Conservation (phyloP, 441 rosid genomes). For the Euphorbia celastroides region DNA sequence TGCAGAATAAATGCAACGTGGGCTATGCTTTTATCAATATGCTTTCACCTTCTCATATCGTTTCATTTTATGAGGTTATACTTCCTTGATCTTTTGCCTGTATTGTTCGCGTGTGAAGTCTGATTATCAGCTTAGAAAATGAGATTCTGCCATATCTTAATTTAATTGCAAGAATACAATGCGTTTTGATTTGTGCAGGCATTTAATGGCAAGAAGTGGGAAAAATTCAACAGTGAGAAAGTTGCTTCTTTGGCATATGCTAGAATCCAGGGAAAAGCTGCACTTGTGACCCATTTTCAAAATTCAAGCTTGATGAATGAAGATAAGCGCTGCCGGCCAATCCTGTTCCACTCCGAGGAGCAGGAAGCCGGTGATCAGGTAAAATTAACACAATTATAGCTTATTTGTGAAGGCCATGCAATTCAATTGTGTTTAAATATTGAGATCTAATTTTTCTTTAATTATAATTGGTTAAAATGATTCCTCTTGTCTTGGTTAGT, state of each 20-base stretch:
- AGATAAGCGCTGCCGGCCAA: constrained; percentile 98
- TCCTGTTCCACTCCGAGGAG: constrained; percentile 66
- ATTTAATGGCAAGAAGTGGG: constrained; percentile 98
- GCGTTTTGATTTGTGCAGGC: constrained; percentile 42
- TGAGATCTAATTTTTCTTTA: no score
- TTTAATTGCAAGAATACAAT: not conserved
- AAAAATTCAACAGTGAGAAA: constrained; percentile 98
- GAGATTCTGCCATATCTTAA: not conserved
- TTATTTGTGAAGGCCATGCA: not conserved
- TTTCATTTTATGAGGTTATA: constrained; percentile 81
- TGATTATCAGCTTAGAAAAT: not conserved
- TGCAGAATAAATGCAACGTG: constrained; percentile 99
- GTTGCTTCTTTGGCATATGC: constrained; percentile 98
- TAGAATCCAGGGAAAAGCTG: constrained; percentile 90
- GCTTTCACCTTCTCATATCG: constrained; percentile 76
- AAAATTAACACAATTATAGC: constrained; percentile 36
- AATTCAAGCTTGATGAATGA: constrained; percentile 99
- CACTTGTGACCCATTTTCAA: constrained; percentile 94
- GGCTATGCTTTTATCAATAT: constrained; percentile 99
- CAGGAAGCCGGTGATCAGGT: constrained; percentile 66
- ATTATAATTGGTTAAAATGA: not conserved
- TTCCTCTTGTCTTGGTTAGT: not conserved
- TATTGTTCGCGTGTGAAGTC: not conserved
- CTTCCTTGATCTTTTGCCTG: not conserved
- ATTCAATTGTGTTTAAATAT: no score